Evolutionary conservation across 2,329 filamentous ascomycete species (phyloP).

Genomic region (Talaromyces sp.): DNA sequence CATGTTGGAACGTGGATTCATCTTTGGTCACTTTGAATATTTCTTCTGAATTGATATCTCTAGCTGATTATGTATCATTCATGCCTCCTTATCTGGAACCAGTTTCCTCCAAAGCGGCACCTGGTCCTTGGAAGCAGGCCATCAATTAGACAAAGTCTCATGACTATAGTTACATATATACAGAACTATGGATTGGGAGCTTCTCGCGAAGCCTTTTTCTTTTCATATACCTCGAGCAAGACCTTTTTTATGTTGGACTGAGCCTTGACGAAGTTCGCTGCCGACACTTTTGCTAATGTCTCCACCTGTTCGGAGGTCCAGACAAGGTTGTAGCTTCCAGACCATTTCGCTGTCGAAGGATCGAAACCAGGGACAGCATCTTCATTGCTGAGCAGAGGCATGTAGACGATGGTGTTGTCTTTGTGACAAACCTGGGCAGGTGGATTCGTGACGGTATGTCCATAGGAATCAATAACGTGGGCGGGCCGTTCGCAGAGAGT

Average conservation of each 20-base stretch:
- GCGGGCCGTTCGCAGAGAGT: conserved; percentile 1
- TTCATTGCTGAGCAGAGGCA: conserved; percentile 19
- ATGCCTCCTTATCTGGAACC: neutral
- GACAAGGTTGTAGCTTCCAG: conserved; percentile 20
- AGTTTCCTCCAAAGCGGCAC: neutral
- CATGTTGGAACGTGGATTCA: no score
- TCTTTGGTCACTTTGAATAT: no score
- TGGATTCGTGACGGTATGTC: conserved; percentile 19
- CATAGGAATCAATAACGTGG: conserved; percentile 18
- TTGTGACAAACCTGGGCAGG: conserved; percentile 17
- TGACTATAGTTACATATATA: neutral
- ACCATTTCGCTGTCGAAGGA: conserved; percentile 20
- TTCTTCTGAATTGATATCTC: no score
- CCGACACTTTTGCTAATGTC: conserved; percentile 14
- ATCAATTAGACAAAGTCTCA: neutral
- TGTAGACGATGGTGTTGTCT: conserved; percentile 19
- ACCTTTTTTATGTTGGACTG: conserved; percentile 14
- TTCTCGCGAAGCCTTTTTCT: conserved; percentile 18
- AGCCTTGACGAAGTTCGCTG: conserved; percentile 12
- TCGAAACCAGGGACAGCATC: conserved; percentile 15
- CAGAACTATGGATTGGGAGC: neutral
- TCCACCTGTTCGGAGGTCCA: conserved; percentile 19
- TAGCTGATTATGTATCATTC: neutral
- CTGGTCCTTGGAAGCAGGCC: neutral
- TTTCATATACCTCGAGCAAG: conserved; percentile 10